Conservation (phyloP, 2,329 filamentous ascomycete species). For the Fusarium pseudocircinatum region DNA sequence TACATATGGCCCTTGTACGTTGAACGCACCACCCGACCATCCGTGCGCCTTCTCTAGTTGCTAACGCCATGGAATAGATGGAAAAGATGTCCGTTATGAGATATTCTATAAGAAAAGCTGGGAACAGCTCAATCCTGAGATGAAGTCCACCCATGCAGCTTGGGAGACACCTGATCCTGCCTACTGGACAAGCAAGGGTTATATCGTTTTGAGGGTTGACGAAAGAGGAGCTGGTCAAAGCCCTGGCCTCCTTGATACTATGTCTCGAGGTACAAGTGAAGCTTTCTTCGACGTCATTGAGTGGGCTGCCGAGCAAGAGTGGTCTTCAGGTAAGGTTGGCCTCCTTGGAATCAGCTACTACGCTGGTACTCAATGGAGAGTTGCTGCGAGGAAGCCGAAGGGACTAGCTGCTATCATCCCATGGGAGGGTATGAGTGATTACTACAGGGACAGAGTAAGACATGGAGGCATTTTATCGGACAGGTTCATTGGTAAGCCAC, state of each 20-base stretch:
- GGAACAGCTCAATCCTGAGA: conserved; percentile 61
- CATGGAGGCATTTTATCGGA: conserved; percentile 71
- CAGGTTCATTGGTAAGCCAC: conserved; percentile 57
- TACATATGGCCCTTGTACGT: conserved; percentile 78
- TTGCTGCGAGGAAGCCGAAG: conserved; percentile 56
- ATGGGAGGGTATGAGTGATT: conserved; percentile 63
- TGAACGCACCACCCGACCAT: fast-evolving
- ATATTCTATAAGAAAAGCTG: conserved; percentile 53
- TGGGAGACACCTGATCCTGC: conserved; percentile 69
- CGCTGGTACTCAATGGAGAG: conserved; percentile 57
- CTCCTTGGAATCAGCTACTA: conserved; percentile 60
- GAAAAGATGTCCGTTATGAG: not conserved
- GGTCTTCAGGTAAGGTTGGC: conserved; percentile 59
- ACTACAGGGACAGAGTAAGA: conserved; percentile 65
- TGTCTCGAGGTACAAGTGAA: conserved; percentile 58
- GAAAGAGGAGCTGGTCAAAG: conserved; percentile 59
- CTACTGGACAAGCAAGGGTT: conserved; percentile 64
- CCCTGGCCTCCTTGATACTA: conserved; percentile 58
- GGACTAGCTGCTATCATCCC: conserved; percentile 59
- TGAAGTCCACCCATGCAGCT: conserved; percentile 62
- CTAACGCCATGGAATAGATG: not conserved
- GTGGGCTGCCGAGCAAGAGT: conserved; percentile 56
- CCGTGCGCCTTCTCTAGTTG: conserved; percentile 51
- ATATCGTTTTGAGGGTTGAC: conserved; percentile 63
- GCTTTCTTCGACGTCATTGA: conserved; percentile 61